Base-by-base conservation (phyloP, 768 basidiomycete species). In the Guyanaporus albipodus region DNA sequence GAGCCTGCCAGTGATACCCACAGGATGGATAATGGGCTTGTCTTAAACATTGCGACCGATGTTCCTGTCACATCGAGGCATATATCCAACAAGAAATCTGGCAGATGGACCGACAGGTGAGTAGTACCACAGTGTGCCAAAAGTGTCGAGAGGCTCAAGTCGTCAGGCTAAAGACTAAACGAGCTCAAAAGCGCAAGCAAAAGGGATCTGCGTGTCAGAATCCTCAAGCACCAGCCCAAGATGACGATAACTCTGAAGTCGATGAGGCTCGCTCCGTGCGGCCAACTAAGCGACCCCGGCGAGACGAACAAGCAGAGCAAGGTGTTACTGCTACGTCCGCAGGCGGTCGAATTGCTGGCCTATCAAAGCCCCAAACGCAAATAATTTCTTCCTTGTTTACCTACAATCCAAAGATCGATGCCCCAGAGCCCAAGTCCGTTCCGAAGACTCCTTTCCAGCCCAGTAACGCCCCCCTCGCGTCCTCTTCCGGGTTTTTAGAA, bases 381-480 rank as follows among this genome's bases (percentile, higher is more conserved):
- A 70, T 93, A 49, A 90, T 95, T 51, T 96, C 93, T 0, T 93
- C 91, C 8, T 73, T 95, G 8, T 95, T 95, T 70, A 81, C 89
- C 3, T 87, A 78, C 52, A 91, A 92, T 55, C 89, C 89, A 2
- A 79, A 79, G 62, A 63, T 87, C 19, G 75, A 80, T n/a, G 52
- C 56, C 0, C 76, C 76, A 14, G 61, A 57, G 19, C 56, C 56
- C 37, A 46, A 55, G 8, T 31, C 61, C 14, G 41, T 51, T 9
- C 43, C 49, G 4, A 70, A 67, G 52, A 17, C 53, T 1, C 53
- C 63, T 11, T 58, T 68, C 9, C 66, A 69, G 36, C 89, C 91
- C 0, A 92, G 88, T 53, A 94, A 94, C 74, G 91, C 91, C 0
- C 91, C 90, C 4, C 70, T 91, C 8, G 63, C 69, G 18, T 82